Percentiles rank a stretch among this genome's conserved stretches.
phyloP scores from a whole-genome alignment of 1,139 yeast genomes.

The Yamadazyma kanchanaburiensis region DNA sequence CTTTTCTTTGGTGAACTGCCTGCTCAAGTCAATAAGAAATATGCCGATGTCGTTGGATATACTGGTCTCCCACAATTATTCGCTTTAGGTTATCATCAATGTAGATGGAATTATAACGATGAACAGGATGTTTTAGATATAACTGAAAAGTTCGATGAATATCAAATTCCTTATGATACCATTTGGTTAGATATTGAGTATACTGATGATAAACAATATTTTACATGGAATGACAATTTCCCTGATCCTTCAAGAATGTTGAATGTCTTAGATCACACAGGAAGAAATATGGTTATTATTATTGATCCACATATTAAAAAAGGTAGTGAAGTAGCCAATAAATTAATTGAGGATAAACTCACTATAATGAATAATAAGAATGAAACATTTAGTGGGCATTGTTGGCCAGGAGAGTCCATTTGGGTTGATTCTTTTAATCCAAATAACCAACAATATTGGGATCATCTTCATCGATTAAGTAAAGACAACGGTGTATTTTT shows the following conservation, averaged over 20 bases:
- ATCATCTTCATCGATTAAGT: conserved; percentile 21
- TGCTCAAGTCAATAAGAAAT: conserved; percentile 53
- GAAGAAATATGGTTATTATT: conserved; percentile 78
- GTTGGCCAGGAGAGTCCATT: conserved; percentile 97
- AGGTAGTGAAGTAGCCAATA: conserved; percentile 63
- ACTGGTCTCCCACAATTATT: conserved; percentile 75
- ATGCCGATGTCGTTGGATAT: conserved; percentile 73
- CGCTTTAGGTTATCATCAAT: conserved; percentile 89
- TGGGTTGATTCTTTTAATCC: conserved; percentile 90
- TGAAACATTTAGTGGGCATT: conserved; percentile 70
- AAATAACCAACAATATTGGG: conserved; percentile 61
- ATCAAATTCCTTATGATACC: conserved; percentile 81
- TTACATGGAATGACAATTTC: conserved; percentile 85
- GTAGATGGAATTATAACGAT: conserved; percentile 95
- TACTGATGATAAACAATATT: conserved; percentile 79
- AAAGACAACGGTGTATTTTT: conserved; percentile 43
- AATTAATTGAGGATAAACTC: conserved; percentile 32
- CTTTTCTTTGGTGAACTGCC: conserved; percentile 67
- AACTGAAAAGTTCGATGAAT: conserved; percentile 63
- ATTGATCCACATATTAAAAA: conserved; percentile 89
- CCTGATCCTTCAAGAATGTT: conserved; percentile 74
- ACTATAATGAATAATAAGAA: conserved; percentile 39
- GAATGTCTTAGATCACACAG: conserved; percentile 59
- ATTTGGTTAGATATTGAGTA: conserved; percentile 97
- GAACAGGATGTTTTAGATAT: conserved; percentile 79